Evolutionary conservation across 2,329 filamentous ascomycete species (phyloP), one percentile per base, ranked within the genome.

Genomic region (Cladosporium sp.): DNA sequence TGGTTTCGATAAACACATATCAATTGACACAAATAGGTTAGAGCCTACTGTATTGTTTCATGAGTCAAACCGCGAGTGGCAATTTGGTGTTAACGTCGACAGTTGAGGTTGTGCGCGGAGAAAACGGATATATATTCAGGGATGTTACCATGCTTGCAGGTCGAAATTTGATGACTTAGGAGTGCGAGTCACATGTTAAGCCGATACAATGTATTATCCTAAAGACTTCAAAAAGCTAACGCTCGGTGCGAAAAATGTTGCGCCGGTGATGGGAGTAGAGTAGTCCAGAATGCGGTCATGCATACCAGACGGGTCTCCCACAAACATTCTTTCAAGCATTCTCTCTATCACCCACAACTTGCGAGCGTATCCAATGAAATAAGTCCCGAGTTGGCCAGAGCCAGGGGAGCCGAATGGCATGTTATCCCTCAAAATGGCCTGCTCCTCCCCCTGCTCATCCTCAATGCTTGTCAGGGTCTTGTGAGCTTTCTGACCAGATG

Each of bases 351-450:
- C 54, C 57, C 30, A 51, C 34, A 50, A 39, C n/a, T 25, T 37
- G 15, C 22, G 17, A 28, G 50, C 30, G 25, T 28, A 51, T 28
- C 25, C 49, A 40, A 30, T 54, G 50, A 55, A 50, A 19, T 65
- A 54, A 17, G 51, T 54, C 7, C 51, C 51, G 39, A 38, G 39
- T 17, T 84, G 76, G 0, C 74, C 76, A 0, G 73, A 66, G 0
- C 75, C 79, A 0, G 82, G 82, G 0, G 78, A 79, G 0, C 82
- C 83, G 67, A 85, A 85, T 0, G 83, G 82, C 83, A 85, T 85
- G 61, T 85, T 85, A 59, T 85, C 82, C 0, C 83, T 74, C 2
- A 85, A 70, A 40, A 85, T 83, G 37, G 75, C 77, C 61, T 81
- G 71, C 67, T 85, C 82, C 7, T 73, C 69, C 0, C 81, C 82